phyloP scores from a whole-genome alignment of 495 filamentous ascomycete genomes.

The Talaromyces trachyspermus region DNA sequence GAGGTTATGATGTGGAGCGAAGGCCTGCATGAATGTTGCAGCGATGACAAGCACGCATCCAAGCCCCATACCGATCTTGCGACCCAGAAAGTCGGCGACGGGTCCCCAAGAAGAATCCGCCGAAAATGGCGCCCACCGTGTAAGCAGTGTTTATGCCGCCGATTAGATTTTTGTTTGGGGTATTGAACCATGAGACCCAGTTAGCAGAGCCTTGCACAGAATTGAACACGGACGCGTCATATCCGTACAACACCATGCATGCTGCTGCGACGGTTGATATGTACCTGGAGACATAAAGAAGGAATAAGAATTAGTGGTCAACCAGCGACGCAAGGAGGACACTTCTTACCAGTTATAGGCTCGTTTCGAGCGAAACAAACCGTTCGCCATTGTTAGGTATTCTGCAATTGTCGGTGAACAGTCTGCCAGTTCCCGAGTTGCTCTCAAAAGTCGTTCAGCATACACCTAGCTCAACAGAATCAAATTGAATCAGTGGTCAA shows the following conservation, averaged over 20 bases:
- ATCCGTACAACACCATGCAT: slow-evolving; percentile 63
- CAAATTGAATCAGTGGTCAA: too few species aligned
- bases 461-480: too few species aligned
- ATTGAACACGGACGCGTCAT: slow-evolving; percentile 61
- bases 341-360: slow-evolving; percentile 27
- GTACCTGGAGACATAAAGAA: slow-evolving; percentile 35
- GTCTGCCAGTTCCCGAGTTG: background rate
- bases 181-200: slow-evolving; percentile 52
- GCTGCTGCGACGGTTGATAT: slow-evolving; percentile 54
- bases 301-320: too few species aligned
- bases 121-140: slow-evolving; percentile 55
- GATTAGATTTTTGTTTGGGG: slow-evolving; percentile 42
- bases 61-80: slow-evolving; percentile 49
- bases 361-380: slow-evolving; percentile 12
- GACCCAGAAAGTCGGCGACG: slow-evolving; percentile 48
- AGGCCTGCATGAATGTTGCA: slow-evolving; percentile 57
- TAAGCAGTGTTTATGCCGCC: slow-evolving; percentile 56
- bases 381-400: background rate
- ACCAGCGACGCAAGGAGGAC: background rate
- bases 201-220: slow-evolving; percentile 52
- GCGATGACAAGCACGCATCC: slow-evolving; percentile 52
- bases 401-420: too few species aligned
- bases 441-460: background rate
- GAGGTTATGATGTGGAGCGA: slow-evolving; percentile 45
- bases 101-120: slow-evolving; percentile 55